These are phyloP conservation scores for Viscum album DNA, from an alignment of 177 flowering plant genomes.

Conservation along the genomic window DNA sequence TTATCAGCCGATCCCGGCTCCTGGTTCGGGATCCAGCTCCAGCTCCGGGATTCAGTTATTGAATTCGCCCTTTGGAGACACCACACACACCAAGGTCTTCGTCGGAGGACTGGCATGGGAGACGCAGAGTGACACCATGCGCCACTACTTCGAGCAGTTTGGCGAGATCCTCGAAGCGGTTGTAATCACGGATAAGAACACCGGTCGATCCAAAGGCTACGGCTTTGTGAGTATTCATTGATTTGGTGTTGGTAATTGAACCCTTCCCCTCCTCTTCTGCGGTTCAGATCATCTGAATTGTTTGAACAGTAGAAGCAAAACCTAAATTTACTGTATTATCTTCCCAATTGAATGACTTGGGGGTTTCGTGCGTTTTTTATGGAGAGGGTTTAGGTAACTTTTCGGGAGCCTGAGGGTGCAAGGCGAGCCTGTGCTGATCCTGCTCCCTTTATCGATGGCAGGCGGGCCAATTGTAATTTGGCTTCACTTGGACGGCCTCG, in stretches of 20 bases:
- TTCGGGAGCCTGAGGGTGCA: conserved; percentile 78
- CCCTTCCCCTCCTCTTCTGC: not conserved
- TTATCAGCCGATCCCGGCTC: conserved; percentile 43
- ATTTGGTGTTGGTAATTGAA: not conserved
- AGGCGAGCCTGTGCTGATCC: conserved; percentile 84
- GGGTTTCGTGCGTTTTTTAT: conserved; percentile 24
- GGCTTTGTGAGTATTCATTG: conserved; percentile 70
- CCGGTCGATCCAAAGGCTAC: conserved; percentile 91
- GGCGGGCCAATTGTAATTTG: conserved; percentile 86
- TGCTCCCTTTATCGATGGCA: conserved; percentile 73
- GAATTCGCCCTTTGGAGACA: conserved; percentile 85
- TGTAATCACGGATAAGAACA: conserved; percentile 88
- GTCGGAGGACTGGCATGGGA: conserved; percentile 98
- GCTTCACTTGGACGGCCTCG: conserved; percentile 87
- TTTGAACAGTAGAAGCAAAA: too few relatives aligned
- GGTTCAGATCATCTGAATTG: not conserved
- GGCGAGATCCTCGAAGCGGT: conserved; percentile 94
- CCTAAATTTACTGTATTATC: not conserved
- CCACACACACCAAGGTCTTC: conserved; percentile 78
- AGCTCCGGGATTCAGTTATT: conserved; percentile 49
- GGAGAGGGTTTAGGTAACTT: conserved; percentile 89
- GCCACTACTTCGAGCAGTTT: conserved; percentile 71
- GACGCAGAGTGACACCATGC: conserved; percentile 74
- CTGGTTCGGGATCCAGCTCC: conserved; percentile 56
- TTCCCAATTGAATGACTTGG: conserved; percentile 26